Percentiles rank a stretch among this genome's conserved stretches.
phyloP scores from a whole-genome alignment of 1,139 yeast species.

The Debaryomyces subglobosus region DNA sequence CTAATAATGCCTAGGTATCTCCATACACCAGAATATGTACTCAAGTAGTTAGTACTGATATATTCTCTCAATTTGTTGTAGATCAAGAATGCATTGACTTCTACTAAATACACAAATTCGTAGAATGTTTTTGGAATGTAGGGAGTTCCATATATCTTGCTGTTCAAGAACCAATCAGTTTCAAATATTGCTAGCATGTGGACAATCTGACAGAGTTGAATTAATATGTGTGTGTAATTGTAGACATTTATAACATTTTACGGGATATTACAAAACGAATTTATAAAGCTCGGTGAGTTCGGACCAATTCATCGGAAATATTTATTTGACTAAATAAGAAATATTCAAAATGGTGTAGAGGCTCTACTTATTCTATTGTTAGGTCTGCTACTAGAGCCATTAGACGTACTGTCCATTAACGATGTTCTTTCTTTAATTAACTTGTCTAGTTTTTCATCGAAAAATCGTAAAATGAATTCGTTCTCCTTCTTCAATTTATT shows the following conservation, averaged over 20 bases:
- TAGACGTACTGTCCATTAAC: constrained; percentile 32
- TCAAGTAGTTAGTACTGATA: constrained; percentile 12
- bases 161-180: constrained; percentile 7
- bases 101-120: constrained; percentile 6
- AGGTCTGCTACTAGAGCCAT: constrained; percentile 37
- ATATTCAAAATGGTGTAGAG: constrained; percentile 36
- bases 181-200: constrained; percentile 1
- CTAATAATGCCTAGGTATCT: constrained; percentile 23
- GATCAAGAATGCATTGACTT: constrained; percentile 5
- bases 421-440: constrained; percentile 43
- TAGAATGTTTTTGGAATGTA: constrained; percentile 10
- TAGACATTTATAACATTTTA: background rate
- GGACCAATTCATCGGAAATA: background rate
- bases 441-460: constrained; percentile 38
- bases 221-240: background rate
- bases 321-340: background rate
- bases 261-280: background rate
- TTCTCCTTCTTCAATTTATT: constrained; percentile 34
- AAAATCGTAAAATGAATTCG: constrained; percentile 35
- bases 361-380: constrained; percentile 43
- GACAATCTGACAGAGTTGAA: background rate
- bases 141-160: constrained; percentile 13
- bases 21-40: constrained; percentile 12
- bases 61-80: background rate
- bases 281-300: constrained; percentile 2